Conservation (phyloP, 805 yeast genomes). For the Teunomyces kruisii region DNA sequence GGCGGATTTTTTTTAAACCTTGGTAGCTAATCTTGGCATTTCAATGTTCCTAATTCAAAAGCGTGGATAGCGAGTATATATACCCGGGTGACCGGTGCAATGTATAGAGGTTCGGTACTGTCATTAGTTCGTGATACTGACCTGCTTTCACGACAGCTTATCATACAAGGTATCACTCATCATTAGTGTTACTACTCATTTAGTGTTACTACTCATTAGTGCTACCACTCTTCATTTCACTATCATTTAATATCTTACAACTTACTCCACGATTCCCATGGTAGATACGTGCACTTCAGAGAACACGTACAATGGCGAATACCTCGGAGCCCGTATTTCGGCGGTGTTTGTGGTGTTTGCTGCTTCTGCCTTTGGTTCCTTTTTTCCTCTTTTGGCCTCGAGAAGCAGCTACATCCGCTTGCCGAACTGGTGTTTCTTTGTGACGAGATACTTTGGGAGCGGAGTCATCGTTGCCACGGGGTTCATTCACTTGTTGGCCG, state of each 20-base stretch:
- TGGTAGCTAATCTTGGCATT: neutral
- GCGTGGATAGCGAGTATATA: neutral
- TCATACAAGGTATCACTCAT: too few relatives aligned
- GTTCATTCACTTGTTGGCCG: conserved; percentile 34
- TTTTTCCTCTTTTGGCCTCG: conserved; percentile 28
- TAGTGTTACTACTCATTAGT: too few relatives aligned
- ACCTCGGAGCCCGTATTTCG: conserved; percentile 25
- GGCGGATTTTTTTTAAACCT: neutral
- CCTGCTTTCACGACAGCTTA: too few relatives aligned
- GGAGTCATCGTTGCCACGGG: conserved; percentile 40
- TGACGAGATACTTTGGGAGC: conserved; percentile 30
- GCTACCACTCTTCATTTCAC: too few relatives aligned
- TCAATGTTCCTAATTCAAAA: neutral
- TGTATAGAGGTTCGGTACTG: too few relatives aligned
- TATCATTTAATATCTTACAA: conserved; percentile 6
- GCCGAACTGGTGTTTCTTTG: conserved; percentile 27
- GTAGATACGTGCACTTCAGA: conserved; percentile 10
- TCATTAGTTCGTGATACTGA: too few relatives aligned
- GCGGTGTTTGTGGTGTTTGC: conserved; percentile 31
- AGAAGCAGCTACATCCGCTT: conserved; percentile 18
- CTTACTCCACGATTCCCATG: neutral
- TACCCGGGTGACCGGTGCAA: neutral
- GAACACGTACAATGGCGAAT: conserved; percentile 22
- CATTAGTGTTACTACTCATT: too few relatives aligned
- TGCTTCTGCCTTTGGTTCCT: conserved; percentile 29